Evolutionary conservation across 179 eudicot species (phyloP).

Genomic region (Corrigiola litoralis): DNA sequence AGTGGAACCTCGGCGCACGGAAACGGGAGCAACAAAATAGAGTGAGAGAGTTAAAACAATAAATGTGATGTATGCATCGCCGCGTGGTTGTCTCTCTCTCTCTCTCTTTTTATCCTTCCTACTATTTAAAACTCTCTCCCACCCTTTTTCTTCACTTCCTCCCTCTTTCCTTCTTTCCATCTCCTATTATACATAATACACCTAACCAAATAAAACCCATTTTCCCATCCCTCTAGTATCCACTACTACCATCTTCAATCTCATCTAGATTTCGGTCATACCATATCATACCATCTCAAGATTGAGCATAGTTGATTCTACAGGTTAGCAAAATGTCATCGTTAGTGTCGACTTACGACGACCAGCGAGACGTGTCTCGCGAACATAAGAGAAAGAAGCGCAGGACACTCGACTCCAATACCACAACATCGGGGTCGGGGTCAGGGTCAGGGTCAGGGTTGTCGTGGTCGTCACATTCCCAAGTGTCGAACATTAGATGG

Average conservation of each 20-base stretch:
- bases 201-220: neutral
- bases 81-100: conserved; percentile 31
- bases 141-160: neutral
- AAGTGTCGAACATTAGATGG: conserved; percentile 37
- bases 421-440: conserved; percentile 7
- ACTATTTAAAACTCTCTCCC: conserved; percentile 21
- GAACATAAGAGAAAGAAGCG: conserved; percentile 44
- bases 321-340: conserved; percentile 29
- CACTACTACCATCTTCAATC: neutral
- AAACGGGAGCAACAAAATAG: conserved; percentile 19
- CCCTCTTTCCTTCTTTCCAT: neutral
- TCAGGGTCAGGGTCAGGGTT: conserved; percentile 11
- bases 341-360: conserved; percentile 33
- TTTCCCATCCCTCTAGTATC: neutral
- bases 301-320: neutral
- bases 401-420: conserved; percentile 30
- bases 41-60: neutral
- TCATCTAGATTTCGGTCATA: neutral
- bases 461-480: neutral
- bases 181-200: neutral
- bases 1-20: conserved; percentile 22
- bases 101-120: neutral
- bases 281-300: neutral
- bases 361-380: conserved; percentile 17
- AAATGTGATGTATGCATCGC: conserved; percentile 32